phyloP scores from a whole-genome alignment of 192 early-diverging fungal genomes.

The Umbelopsis sp. region DNA sequence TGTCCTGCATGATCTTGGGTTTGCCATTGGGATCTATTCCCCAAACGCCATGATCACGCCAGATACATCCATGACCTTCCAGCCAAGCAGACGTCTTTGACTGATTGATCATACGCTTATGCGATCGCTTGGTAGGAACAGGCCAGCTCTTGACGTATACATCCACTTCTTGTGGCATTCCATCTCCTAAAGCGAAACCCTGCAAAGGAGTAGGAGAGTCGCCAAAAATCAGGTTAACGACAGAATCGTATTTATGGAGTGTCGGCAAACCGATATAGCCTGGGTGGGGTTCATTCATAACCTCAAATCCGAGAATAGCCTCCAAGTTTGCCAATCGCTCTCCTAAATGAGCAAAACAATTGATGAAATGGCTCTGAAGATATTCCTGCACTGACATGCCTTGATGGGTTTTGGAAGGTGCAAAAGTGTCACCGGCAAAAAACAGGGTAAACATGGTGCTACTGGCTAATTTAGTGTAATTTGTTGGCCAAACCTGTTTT shows the following conservation, averaged over 20 bases:
- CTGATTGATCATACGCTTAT: conserved; percentile 58
- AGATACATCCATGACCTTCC: conserved; percentile 64
- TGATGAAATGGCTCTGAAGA: conserved; percentile 68
- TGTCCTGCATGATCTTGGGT: conserved; percentile 52
- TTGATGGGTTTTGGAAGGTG: conserved; percentile 64
- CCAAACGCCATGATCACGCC: conserved; percentile 83
- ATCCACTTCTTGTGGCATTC: conserved; percentile 72
- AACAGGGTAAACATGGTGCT: conserved; percentile 88
- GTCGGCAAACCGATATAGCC: conserved; percentile 76
- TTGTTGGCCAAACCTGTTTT: conserved; percentile 83
- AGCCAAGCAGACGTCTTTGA: conserved; percentile 65
- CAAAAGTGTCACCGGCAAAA: conserved; percentile 77
- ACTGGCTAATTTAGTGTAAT: conserved; percentile 82
- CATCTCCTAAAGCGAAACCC: conserved; percentile 75
- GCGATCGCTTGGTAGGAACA: conserved; percentile 63
- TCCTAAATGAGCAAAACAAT: conserved; percentile 71
- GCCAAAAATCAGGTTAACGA: conserved; percentile 70
- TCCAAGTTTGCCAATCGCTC: conserved; percentile 64
- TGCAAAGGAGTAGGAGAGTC: conserved; percentile 72
- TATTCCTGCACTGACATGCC: conserved; percentile 69
- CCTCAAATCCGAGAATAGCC: conserved; percentile 77
- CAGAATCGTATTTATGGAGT: conserved; percentile 64
- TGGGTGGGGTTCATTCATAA: conserved; percentile 57
- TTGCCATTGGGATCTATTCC: conserved; percentile 47
- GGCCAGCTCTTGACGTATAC: conserved; percentile 80